phyloP scores from a whole-genome alignment of 441 rosid genomes.

The Daphne laureola region DNA sequence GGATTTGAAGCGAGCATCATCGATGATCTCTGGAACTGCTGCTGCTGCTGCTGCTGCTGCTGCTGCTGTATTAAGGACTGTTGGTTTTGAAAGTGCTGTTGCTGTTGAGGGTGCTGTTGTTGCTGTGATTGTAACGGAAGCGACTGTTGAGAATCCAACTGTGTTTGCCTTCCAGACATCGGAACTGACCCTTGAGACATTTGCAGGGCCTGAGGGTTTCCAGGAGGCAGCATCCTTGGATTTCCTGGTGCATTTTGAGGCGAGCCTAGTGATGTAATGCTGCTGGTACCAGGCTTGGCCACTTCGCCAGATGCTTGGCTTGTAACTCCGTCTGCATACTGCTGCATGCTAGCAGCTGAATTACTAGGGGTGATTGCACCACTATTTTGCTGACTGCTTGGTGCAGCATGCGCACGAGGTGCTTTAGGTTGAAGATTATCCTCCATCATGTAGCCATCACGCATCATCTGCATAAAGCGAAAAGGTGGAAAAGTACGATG shows the following conservation, averaged over 20 bases:
- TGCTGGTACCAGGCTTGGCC: slow-evolving; percentile 44
- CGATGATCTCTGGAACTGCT: slow-evolving; percentile 48
- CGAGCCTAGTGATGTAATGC: slow-evolving; percentile 39
- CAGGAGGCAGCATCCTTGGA: slow-evolving; percentile 67
- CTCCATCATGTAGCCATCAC: slow-evolving; percentile 53
- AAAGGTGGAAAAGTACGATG: slow-evolving; percentile 15
- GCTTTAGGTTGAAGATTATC: slow-evolving; percentile 56
- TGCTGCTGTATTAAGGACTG: slow-evolving; percentile 62
- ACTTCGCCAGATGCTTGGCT: slow-evolving; percentile 49
- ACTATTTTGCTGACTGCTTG: slow-evolving; percentile 46
- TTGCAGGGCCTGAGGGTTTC: slow-evolving; percentile 65
- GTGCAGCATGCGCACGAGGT: slow-evolving; percentile 32
- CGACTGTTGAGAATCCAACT: slow-evolving; percentile 45
- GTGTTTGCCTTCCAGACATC: slow-evolving; percentile 60
- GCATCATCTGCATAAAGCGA: slow-evolving; percentile 58
- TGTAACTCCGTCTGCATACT: slow-evolving; percentile 49
- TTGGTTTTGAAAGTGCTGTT: slow-evolving; percentile 38
- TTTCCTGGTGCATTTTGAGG: slow-evolving; percentile 40
- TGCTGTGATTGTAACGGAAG: slow-evolving; percentile 43
- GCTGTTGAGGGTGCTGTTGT: slow-evolving; percentile 29
- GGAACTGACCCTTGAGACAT: slow-evolving; percentile 74
- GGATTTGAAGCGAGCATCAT: slow-evolving; percentile 63
- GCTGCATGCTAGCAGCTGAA: slow-evolving; percentile 50
- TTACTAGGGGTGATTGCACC: slow-evolving; percentile 42
- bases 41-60: slow-evolving; percentile 28